Evolutionary conservation across 2,329 filamentous ascomycete genomes (phyloP).

Genomic region (Colletotrichum chrysophilum): DNA sequence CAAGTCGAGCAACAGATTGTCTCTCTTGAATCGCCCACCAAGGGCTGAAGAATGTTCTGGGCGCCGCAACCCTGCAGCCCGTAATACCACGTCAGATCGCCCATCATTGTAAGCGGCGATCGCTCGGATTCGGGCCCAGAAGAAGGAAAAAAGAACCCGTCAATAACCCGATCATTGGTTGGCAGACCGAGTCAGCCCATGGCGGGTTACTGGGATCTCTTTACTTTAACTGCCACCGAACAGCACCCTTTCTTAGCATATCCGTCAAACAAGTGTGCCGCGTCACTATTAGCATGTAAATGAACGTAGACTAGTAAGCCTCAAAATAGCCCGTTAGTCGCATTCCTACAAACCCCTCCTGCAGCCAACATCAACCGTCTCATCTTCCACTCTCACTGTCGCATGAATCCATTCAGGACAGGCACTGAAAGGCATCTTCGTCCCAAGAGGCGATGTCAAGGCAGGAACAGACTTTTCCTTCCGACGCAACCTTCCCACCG

Average conservation of each 20-base stretch:
- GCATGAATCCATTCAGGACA: background rate
- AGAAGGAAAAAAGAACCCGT: background rate
- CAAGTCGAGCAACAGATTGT: background rate
- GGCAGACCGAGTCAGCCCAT: background rate
- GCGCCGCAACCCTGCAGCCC: background rate
- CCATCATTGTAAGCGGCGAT: background rate
- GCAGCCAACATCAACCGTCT: background rate
- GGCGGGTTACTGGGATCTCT: background rate
- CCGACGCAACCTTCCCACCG: background rate
- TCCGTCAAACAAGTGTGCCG: background rate
- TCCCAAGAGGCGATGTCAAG: background rate
- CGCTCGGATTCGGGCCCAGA: background rate
- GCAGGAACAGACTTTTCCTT: background rate
- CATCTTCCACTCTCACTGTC: background rate
- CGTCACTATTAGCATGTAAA: background rate
- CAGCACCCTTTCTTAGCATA: background rate
- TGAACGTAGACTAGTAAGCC: background rate
- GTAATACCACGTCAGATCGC: background rate
- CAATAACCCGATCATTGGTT: background rate
- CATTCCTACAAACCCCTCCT: background rate
- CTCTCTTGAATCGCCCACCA: background rate
- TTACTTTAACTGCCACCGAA: background rate
- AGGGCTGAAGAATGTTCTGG: background rate
- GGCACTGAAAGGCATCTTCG: background rate
- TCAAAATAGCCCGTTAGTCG: background rate